phyloP scores from a whole-genome alignment of 805 yeast genomes.

The Hanseniaspora lindneri region DNA sequence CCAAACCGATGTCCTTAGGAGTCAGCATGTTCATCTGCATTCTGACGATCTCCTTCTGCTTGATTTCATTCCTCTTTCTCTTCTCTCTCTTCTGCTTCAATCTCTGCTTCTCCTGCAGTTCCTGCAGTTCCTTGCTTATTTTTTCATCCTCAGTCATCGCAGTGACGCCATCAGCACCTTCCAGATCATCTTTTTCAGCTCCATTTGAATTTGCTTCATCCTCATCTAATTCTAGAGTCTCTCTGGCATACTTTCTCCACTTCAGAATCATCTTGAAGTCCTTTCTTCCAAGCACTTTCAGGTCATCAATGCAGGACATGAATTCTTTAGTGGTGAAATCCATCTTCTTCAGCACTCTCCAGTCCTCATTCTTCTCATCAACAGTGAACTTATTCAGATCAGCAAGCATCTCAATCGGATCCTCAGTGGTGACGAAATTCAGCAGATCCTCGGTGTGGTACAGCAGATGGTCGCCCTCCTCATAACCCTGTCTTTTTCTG shows the following conservation, averaged over 20 bases:
- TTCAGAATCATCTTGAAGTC: constrained; percentile 76
- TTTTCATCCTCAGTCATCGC: constrained; percentile 76
- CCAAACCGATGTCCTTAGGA: constrained; percentile 84
- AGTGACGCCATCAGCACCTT: constrained; percentile 48
- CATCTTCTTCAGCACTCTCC: constrained; percentile 59
- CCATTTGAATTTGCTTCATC: constrained; percentile 48
- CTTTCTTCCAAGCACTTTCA: constrained; percentile 85
- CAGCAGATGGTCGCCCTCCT: constrained; percentile 71
- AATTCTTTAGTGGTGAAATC: constrained; percentile 71
- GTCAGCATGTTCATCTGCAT: constrained; percentile 95
- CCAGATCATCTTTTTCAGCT: constrained; percentile 33
- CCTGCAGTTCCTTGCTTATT: constrained; percentile 73
- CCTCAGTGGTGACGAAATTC: constrained; percentile 72
- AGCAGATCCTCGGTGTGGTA: constrained; percentile 62
- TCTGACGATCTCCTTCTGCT: constrained; percentile 77
- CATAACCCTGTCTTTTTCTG: constrained; percentile 92
- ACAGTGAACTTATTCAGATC: constrained; percentile 50
- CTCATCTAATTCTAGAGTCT: constrained; percentile 52
- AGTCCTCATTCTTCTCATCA: constrained; percentile 51
- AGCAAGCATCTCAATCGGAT: constrained; percentile 76
- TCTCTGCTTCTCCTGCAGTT: constrained; percentile 58
- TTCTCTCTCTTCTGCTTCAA: constrained; percentile 65
- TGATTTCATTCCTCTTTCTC: constrained; percentile 66
- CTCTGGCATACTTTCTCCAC: constrained; percentile 84
- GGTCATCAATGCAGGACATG: constrained; percentile 73